These are phyloP conservation scores for Puccinia novopanici DNA, from an alignment of 1,284 basidiomycete genomes.

Conservation along the genomic window DNA sequence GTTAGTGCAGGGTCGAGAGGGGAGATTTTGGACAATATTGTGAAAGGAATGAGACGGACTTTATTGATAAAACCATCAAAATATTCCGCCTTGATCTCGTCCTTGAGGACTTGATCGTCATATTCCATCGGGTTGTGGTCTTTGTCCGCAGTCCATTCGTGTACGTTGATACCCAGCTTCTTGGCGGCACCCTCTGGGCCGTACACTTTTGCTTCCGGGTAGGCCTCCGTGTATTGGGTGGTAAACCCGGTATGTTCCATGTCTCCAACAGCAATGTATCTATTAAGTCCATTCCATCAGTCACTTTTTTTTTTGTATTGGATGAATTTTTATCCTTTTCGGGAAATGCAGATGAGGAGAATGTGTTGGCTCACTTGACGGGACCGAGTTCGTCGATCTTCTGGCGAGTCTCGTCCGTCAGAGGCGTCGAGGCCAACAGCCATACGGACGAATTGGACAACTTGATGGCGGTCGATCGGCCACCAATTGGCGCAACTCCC, in stretches of 20 bases:
- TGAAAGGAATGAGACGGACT: constrained; percentile 50
- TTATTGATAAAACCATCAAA: constrained; percentile 53
- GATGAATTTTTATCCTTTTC: not conserved
- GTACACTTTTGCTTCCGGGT: constrained; percentile 54
- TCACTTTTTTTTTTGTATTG: too few species aligned
- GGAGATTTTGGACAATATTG: not conserved
- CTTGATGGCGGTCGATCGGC: constrained; percentile 78
- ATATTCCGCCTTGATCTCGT: constrained; percentile 53
- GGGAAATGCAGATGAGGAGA: not conserved
- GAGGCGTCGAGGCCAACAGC: constrained; percentile 80
- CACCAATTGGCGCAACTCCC: constrained; percentile 72
- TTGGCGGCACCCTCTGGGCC: constrained; percentile 51
- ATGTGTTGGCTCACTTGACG: constrained; percentile 66
- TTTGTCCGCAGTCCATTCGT: constrained; percentile 50
- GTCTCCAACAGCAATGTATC: constrained; percentile 63
- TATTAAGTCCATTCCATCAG: constrained; percentile 33
- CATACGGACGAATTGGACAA: constrained; percentile 73
- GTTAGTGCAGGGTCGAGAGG: not conserved
- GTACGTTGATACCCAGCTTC: constrained; percentile 46
- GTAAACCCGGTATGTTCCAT: constrained; percentile 63
- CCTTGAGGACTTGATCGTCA: constrained; percentile 38
- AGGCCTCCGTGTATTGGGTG: constrained; percentile 53
- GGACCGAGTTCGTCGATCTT: constrained; percentile 74
- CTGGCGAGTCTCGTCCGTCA: constrained; percentile 71
- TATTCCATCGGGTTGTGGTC: constrained; percentile 49